Evolutionary conservation across 306 rosid genomes (phyloP), one percentile per base, ranked within the genome.

Genomic region (Inga oerstediana): DNA sequence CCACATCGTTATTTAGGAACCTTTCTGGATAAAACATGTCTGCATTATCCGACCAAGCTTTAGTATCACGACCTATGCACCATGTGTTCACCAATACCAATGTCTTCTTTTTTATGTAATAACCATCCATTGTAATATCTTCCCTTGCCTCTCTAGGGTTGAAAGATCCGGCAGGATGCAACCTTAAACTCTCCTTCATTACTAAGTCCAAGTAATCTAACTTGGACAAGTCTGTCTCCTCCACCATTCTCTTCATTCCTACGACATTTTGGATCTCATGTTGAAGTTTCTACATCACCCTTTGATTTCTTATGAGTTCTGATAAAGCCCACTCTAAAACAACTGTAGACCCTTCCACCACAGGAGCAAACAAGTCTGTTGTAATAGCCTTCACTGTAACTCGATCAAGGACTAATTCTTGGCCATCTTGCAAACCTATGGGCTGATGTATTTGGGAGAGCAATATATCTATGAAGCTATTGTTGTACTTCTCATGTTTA

Each of bases 51-150:
- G 85, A 81, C 88, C 88, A 82, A 0, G 41, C 56, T 4, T 71
- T n/a, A 4, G 75, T 76, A 27, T 86, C 82, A n/a, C 78, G 46
- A 15, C 86, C 84, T 19, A 85, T 66, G 2, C 75, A 15, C 88
- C 86, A 86, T 13, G 43, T 0, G 5, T 82, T 86, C 3, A 76
- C 27, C 49, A 85, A 35, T 7, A 85, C 46, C 27, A 44, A 3
- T 8, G 87, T 61, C 41, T 62, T 51, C 4, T 30, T 16, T 3
- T 76, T 73, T 39, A 85, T 80, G 79, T 80, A 61, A 19, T 32
- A 85, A 32, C 82, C 82, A 49, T 80, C 34, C 16, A 76, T 44
- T 0, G 34, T 51, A 39, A 46, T n/a, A 16, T 80, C 87, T 22
- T 85, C 64, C 39, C 19, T 70, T 35, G 82, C 20, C 32, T 66